Conservation (phyloP, 768 basidiomycete genomes). For the Kwoniella pini region DNA sequence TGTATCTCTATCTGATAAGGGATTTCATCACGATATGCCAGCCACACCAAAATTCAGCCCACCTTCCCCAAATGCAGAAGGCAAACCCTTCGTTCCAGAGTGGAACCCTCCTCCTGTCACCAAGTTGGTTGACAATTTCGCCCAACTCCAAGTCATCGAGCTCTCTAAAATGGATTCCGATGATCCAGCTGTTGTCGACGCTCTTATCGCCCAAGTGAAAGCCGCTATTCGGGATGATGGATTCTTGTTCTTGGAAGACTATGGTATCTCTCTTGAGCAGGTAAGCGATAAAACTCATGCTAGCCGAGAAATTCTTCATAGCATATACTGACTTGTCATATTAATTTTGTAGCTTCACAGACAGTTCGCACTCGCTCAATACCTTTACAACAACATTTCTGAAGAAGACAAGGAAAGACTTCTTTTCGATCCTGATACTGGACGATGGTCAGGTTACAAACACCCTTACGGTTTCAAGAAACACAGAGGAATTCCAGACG, state of each 20-base stretch:
- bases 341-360: conserved; percentile 28
- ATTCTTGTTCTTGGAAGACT: conserved; percentile 41
- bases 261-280: conserved; percentile 35
- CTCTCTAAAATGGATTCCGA: conserved; percentile 33
- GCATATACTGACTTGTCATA: background rate
- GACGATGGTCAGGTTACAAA: conserved; percentile 40
- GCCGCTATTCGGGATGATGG: conserved; percentile 33
- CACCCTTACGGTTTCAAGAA: conserved; percentile 40
- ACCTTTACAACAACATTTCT: conserved; percentile 30
- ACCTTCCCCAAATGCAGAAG: conserved; percentile 22
- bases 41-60: conserved; percentile 24
- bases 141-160: conserved; percentile 30
- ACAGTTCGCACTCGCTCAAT: conserved; percentile 37
- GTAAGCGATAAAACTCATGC: conserved; percentile 17
- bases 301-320: too few relatives aligned
- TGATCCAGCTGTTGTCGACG: conserved; percentile 24
- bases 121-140: conserved; percentile 31
- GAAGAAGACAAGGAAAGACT: conserved; percentile 38
- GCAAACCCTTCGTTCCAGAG: conserved; percentile 27
- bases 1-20: too few relatives aligned
- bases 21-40: background rate
- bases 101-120: conserved; percentile 35
- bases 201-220: conserved; percentile 27
- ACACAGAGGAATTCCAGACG: conserved; percentile 14
- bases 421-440: conserved; percentile 33